Base-by-base conservation (phyloP, 2,329 filamentous ascomycete species). In the Beauveria medogensis region DNA sequence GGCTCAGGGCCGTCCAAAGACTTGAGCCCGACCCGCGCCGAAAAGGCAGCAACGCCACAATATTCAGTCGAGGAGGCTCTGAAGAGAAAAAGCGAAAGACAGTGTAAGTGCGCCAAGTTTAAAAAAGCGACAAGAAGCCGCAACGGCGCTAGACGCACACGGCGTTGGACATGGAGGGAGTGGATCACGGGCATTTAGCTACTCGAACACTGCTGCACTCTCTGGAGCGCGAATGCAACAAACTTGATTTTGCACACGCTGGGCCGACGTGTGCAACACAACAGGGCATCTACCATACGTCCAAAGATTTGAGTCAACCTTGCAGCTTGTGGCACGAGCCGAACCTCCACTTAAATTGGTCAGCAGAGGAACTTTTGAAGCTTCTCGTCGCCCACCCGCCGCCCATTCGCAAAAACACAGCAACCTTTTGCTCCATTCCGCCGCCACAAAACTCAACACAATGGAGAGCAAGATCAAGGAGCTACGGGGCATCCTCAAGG, bases 401-500 rank as follows among this genome's bases (percentile, higher is more conserved):
- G 8, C 8, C 16, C 24, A 41, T 20, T 26, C 8, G 16, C 37
- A 24, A 44, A 44, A 52, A 20, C 37, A 52, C 28, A 16, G 30
- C 28, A 16, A 16, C 26, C 18, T 34, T 20, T 30, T 30, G 4
- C 30, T 20, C n/a, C 30, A 24, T 37, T 16, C 2, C 34, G 34
- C 50, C 50, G 6, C 28, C 34, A 5, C 10, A 40, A n/a, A 16
- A 22, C 28, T 5, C 46, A 10, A 1, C 28, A 53, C 3, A 1
- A 56, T 61, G 53, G 47, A 57, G 5, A 47, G 46, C 47, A 57
- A 56, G 43, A 59, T 58, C 34, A 71, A 70, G 63, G 73, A 76
- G 54, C 74, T 75, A 24, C 87, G 83, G 67, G 77, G 84, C 64
- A 85, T 86, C 62, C 77, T 90, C 18, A 89, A 88, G 70, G 86